Evolutionary conservation across 2,329 filamentous ascomycete genomes (phyloP), one percentile per base, ranked within the genome.

Genomic region (Arthrobotrys entomopaga): DNA sequence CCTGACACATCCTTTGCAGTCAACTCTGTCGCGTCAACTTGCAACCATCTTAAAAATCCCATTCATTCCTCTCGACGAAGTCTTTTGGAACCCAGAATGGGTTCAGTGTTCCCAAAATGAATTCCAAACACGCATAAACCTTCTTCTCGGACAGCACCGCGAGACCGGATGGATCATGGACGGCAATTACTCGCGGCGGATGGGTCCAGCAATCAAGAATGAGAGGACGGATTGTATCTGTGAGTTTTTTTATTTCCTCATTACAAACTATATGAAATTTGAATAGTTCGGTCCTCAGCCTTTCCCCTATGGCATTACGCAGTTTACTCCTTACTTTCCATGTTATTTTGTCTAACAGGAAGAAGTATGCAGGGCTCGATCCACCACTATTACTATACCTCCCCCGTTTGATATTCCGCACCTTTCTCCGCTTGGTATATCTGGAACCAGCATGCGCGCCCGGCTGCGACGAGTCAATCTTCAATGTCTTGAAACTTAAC

Each of bases 141-240:
- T 43, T 13, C 15, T 72, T 4, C 56, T 72, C 16, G 54, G 49
- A 6, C n/a, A 56, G n/a, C 20, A 72, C 16, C 24, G 49, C 6
- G 49, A 54, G 5, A 72, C 67, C 0, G 67, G 67, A 4, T 72
- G 67, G 67, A 43, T 72, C 16, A 60, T 72, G 16, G 67, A 72
- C 22, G 67, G 67, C 38, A 72, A 72, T 43, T 72, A 72, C 38
- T 54, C 60, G 22, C 29, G 60, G 15, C 63, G 60, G 13, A 54
- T 72, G 60, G 59, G 59, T 4, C 22, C 16, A 1, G 19, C n/a
- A 15, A 60, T 72, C 38, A 46, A 20, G 2, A 29, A 19, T 7
- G 53, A 61, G 54, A 65, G 60, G 20, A 72, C 67, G 13, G 67
- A 72, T 56, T 72, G 67, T 19, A 65, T 72, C 13, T 72, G 67